Conservation (phyloP, 176 grass and related monocot genomes). For the Musa itinerans region DNA sequence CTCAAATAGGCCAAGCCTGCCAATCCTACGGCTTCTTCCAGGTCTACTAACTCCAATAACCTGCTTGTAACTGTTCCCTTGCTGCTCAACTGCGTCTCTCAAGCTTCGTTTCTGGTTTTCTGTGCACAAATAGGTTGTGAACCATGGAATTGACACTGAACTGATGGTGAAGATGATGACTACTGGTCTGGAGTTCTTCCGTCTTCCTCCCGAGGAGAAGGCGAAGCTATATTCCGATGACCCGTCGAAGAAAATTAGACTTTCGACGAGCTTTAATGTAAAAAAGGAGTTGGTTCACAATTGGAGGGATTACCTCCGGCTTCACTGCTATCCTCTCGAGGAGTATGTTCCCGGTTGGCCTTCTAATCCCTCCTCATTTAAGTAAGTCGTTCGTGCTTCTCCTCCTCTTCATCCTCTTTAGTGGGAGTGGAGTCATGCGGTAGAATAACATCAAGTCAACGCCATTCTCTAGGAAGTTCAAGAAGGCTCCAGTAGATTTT, state of each 20-base stretch:
- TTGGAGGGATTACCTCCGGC: slow-evolving; percentile 90
- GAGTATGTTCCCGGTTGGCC: slow-evolving; percentile 65
- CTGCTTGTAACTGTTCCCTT: no score
- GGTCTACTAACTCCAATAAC: slow-evolving; percentile 14
- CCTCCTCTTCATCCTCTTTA: neutral
- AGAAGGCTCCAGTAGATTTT: no score
- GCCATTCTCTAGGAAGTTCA: no score
- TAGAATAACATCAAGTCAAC: no score
- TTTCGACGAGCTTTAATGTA: slow-evolving; percentile 98
- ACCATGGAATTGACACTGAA: slow-evolving; percentile 42
- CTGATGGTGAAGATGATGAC: slow-evolving; percentile 23
- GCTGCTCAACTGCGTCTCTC: no score
- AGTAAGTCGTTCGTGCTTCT: slow-evolving; percentile 20
- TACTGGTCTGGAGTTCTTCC: slow-evolving; percentile 51
- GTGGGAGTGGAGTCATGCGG: no score
- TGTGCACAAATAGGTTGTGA: slow-evolving; percentile 35
- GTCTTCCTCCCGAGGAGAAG: slow-evolving; percentile 62
- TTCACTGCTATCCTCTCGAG: slow-evolving; percentile 81
- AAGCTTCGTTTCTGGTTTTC: neutral
- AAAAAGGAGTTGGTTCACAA: slow-evolving; percentile 77
- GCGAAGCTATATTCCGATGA: slow-evolving; percentile 85
- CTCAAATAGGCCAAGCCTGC: slow-evolving; percentile 46
- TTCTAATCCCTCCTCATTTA: slow-evolving; percentile 41
- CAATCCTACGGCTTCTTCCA: slow-evolving; percentile 73
- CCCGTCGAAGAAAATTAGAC: slow-evolving; percentile 68